Evolutionary conservation across 352 stramenopile species (phyloP).

Genomic region (Globisporangium cederbergense): DNA sequence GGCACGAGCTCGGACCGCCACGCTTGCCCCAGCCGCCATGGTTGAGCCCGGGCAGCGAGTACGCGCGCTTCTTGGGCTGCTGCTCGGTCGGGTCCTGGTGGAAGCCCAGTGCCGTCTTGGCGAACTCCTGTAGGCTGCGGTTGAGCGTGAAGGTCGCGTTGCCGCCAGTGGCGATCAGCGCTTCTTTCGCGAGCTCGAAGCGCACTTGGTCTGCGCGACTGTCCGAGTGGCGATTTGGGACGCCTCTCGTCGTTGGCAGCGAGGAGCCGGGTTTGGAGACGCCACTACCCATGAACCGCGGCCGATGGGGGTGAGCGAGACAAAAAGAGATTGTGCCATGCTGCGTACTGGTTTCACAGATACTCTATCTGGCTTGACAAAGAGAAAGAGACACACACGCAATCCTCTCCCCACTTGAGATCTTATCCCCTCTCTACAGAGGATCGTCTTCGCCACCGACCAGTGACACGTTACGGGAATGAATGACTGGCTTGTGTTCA

Average conservation of each 20-base stretch:
- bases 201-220: conserved; percentile 26
- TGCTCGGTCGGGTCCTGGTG: not conserved
- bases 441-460: too few relatives aligned
- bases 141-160: conserved; percentile 20
- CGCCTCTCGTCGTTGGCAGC: not conserved
- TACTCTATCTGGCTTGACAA: not conserved
- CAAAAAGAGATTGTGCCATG: not conserved
- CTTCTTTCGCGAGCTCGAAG: conserved; percentile 5
- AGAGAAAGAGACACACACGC: not conserved
- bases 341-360: not conserved
- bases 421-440: too few relatives aligned
- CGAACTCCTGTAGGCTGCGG: conserved; percentile 14
- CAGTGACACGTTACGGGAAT: not conserved
- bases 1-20: not conserved
- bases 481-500: not conserved
- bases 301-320: not conserved
- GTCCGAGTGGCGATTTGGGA: conserved; percentile 24
- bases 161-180: not conserved
- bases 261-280: conserved; percentile 21
- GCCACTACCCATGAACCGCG: conserved; percentile 29
- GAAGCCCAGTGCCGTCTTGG: not conserved
- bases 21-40: conserved; percentile 8
- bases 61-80: conserved; percentile 10
- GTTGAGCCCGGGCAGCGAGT: conserved; percentile 15
- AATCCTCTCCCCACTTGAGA: too few relatives aligned